These are phyloP conservation scores for Eimeria brunetti DNA, from an alignment of 169 alveolate species.

Conservation along the genomic window DNA sequence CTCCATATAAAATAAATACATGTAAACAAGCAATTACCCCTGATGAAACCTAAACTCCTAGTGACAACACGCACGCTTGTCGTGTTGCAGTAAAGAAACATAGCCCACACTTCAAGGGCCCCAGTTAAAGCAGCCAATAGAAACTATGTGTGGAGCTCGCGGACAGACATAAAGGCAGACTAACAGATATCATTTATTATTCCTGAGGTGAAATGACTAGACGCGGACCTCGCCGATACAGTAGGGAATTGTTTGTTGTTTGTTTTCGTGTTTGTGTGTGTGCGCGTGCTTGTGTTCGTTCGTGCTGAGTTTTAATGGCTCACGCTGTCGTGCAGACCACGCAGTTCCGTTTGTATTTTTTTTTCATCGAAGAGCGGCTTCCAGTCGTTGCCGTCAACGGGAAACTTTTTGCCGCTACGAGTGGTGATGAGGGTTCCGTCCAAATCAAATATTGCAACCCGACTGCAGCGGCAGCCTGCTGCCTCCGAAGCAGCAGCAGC, in stretches of 20 bases:
- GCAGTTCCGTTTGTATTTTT: constrained; percentile 2
- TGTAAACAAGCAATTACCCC: no score
- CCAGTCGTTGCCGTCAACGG: constrained; percentile 73
- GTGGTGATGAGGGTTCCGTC: constrained; percentile 82
- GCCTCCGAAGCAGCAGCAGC: background rate
- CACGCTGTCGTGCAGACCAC: constrained; percentile 33
- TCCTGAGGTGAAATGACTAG: no score
- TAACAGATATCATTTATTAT: no score
- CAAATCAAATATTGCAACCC: constrained; percentile 77
- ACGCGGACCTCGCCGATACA: background rate
- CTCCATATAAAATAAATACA: background rate
- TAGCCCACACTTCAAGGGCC: no score
- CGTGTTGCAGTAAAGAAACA: background rate
- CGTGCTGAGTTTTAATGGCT: background rate
- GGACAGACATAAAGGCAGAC: background rate
- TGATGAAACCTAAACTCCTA: background rate
- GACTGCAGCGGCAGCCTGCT: constrained; percentile 48
- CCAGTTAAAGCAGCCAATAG: no score
- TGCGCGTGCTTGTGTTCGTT: background rate
- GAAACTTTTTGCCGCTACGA: constrained; percentile 80
- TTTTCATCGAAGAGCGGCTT: constrained; percentile 31
- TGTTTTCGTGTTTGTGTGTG: background rate
- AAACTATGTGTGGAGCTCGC: background rate
- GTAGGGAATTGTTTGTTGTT: no score
- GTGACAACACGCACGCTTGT: background rate